Conservation (phyloP, 768 basidiomycete genomes). For the Pleurotus citrinopileatus region DNA sequence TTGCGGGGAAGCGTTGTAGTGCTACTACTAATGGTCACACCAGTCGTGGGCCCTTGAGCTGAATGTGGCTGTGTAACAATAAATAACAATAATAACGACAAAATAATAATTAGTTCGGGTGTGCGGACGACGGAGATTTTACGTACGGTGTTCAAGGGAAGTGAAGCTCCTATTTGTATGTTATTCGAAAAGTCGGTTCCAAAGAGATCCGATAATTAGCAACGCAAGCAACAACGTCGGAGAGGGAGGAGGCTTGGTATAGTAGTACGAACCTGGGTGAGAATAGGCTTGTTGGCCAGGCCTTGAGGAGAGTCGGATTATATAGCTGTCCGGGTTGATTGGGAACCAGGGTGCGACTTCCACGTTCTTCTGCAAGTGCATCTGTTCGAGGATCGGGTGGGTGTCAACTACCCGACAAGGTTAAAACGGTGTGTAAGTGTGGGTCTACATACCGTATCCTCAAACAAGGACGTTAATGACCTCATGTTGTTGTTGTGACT, state of each 20-base stretch:
- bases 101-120: neutral
- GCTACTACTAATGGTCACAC: neutral
- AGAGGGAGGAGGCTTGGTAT: constrained; percentile 4
- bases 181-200: constrained; percentile 1
- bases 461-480: constrained; percentile 44
- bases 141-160: constrained; percentile 29
- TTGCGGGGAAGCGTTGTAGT: constrained; percentile 26
- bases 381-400: constrained; percentile 22
- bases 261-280: constrained; percentile 24
- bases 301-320: constrained; percentile 43
- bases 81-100: constrained; percentile 1
- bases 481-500: constrained; percentile 46
- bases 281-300: constrained; percentile 18
- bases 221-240: constrained; percentile 3
- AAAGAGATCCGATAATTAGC: constrained; percentile 7
- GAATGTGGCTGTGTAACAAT: constrained; percentile 1
- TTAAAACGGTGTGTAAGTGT: neutral
- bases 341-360: constrained; percentile 43
- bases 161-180: constrained; percentile 5
- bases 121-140: constrained; percentile 14
- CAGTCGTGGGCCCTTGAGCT: neutral
- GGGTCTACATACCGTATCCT: constrained; percentile 36
- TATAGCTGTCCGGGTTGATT: constrained; percentile 29
- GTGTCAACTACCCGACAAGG: constrained; percentile 2
- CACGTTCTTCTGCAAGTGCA: constrained; percentile 34